Base-by-base conservation (phyloP, 805 yeast species). In the Candida oleophila region DNA sequence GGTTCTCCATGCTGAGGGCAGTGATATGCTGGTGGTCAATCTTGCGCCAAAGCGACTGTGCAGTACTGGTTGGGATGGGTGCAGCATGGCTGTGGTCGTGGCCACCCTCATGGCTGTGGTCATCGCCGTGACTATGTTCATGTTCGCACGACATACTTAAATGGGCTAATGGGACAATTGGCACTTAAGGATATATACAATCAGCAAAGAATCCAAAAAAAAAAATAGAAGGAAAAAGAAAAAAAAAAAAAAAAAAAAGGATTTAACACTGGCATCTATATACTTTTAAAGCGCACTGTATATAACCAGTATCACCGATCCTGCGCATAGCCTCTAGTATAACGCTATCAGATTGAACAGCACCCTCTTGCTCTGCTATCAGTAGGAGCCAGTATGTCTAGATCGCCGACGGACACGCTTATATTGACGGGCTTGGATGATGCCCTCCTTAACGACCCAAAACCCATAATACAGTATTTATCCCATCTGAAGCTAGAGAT, bases 11-110 rank as follows among this genome's bases (percentile, higher is more conserved):
- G 57, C 91, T 91, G 50, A 89, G 66, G 0, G 85, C 88, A 2
- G 77, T 67, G 7, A 90, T 68, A 25, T 79, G 80, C 15, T 77
- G 68, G 8, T 81, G 72, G 55, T 85, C 83, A 34, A 91, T 82
- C 55, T 77, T 75, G 25, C 73, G 65, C 50, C 77, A 75, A 14
- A 91, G 69, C n/a, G 89, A 82, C 54, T 85, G 94, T 1, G 87
- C 74, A 3, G 78, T 69, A 46, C 71, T 76, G 0, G 96, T 91
- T 5, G 89, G 86, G 30, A 83, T 77, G 20, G 92, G 87, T 1
- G 89, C 82, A 11, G 68, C 67, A 62, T 71, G 80, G 36, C 45
- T 38, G 44, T 61, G 62, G 44, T 46, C 59, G 40, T 52, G 53
- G 39, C 46, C 54, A 37, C 44, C 28, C 43, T 41, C 49, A 44